A percentile compares a stretch with the other conserved stretches of the same genome.
Conservation (phyloP, 495 filamentous ascomycete species). For the Tuber melanosporum region DNA sequence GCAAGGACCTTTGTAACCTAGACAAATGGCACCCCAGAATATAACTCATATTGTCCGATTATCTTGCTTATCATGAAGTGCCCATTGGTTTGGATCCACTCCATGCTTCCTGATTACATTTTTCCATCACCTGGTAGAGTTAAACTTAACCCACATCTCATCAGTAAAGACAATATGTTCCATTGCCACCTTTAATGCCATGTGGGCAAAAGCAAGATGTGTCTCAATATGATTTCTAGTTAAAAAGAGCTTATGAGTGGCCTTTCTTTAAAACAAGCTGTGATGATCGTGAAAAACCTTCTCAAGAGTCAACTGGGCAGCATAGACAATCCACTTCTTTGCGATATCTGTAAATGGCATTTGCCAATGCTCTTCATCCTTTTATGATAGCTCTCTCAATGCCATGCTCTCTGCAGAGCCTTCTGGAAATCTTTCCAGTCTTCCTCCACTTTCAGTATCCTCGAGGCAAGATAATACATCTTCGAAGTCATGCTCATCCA, state of each 20-base stretch:
- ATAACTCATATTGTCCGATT: not conserved
- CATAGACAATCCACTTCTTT: not conserved
- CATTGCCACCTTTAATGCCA: not conserved
- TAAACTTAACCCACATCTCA: not conserved
- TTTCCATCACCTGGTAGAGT: not conserved
- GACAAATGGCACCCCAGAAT: not conserved
- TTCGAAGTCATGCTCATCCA: too few species aligned
- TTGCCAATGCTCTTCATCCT: not conserved
- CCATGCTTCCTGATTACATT: not conserved
- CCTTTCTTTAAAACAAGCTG: too few species aligned
- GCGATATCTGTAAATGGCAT: constrained; percentile 7
- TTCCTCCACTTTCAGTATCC: not conserved
- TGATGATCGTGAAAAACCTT: too few species aligned
- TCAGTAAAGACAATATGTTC: not conserved
- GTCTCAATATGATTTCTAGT: too few species aligned
- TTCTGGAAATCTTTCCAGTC: not conserved
- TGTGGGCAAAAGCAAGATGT: not conserved
- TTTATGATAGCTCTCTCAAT: not conserved
- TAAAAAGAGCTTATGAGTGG: too few species aligned
- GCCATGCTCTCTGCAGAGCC: not conserved
- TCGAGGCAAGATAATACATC: not conserved
- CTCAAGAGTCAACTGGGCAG: not conserved
- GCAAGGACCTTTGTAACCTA: not conserved
- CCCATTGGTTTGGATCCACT: not conserved
- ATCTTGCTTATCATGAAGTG: not conserved